These are phyloP conservation scores for Gardenia jasminoides DNA, from an alignment of 257 asterid genomes.

Conservation along the genomic window DNA sequence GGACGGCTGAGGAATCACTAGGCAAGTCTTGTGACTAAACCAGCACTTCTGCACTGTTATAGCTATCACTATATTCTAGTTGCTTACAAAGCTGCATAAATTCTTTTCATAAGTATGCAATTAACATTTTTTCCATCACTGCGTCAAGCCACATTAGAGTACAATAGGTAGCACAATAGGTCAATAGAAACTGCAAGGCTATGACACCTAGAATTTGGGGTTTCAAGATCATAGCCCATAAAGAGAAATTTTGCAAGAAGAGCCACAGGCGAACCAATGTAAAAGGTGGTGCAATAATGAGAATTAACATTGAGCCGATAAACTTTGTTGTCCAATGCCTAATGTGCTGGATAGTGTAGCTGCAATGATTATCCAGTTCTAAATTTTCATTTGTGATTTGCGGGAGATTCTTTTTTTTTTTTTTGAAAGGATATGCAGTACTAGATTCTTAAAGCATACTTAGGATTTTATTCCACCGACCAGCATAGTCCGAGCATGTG, in stretches of 20 bases:
- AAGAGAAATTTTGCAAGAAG: background rate
- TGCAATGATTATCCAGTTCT: constrained; percentile 33
- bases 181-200: too few species aligned
- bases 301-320: constrained; percentile 52
- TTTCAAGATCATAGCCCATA: background rate
- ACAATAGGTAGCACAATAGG: background rate
- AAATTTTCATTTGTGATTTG: background rate
- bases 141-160: background rate
- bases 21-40: background rate
- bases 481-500: background rate
- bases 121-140: background rate
- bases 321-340: constrained; percentile 30
- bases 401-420: too few species aligned
- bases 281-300: constrained; percentile 28
- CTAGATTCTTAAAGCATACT: background rate
- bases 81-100: background rate
- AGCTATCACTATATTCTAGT: background rate
- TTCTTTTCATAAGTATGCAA: background rate
- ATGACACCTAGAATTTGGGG: background rate
- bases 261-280: background rate
- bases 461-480: constrained; percentile 13
- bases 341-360: constrained; percentile 34
- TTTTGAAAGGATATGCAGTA: too few species aligned
- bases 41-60: background rate
- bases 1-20: background rate